Evolutionary conservation across 2,329 filamentous ascomycete genomes (phyloP), one percentile per base, ranked within the genome.

Genomic region (Pyricularia grisea): DNA sequence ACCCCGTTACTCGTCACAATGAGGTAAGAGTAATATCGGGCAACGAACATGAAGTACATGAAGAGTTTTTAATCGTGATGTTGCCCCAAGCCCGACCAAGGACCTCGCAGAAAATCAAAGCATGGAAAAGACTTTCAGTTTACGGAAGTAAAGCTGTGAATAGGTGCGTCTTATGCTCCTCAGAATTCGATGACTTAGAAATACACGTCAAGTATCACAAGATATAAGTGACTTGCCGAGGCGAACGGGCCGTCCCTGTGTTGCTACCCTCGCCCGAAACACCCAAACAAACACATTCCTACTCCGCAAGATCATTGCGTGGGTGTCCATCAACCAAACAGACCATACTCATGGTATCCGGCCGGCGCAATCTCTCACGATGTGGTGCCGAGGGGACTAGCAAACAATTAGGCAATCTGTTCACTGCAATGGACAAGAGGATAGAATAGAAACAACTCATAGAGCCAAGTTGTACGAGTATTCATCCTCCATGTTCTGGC

Each of bases 401-500:
- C 55, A 68, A 68, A 28, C n/a, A 17, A 68, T 31, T 60, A 63
- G 67, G 33, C 36, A 68, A 60, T 33, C 30, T 20, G 58, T 30
- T 31, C 55, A 42, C 23, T 17, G 28, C 25, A 9, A 25, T 27
- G 14, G n/a, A 30, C 55, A 50, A 33, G 20, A 55, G 28, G 28
- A 14, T 17, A 31, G 55, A 31, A 55, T 7, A 67, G 42, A 60
- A 31, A 31, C 30, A 31, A 60, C 69, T 79, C 77, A 89, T 71
- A 90, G 81, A 70, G 87, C 83, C 73, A 90, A 78, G 77, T 89
- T 90, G 78, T 90, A 90, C 65, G 87, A 84, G 74, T 90, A 90
- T 78, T 90, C 88, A 74, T 90, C 88, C 80, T 90, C 88, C 86
- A 90, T 90, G 74, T 90, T 90, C 82, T 90, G 88, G 79, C 85